These are phyloP conservation scores for Lenwebbia sp. DNA, from an alignment of 345 rosid species.

Conservation along the genomic window DNA sequence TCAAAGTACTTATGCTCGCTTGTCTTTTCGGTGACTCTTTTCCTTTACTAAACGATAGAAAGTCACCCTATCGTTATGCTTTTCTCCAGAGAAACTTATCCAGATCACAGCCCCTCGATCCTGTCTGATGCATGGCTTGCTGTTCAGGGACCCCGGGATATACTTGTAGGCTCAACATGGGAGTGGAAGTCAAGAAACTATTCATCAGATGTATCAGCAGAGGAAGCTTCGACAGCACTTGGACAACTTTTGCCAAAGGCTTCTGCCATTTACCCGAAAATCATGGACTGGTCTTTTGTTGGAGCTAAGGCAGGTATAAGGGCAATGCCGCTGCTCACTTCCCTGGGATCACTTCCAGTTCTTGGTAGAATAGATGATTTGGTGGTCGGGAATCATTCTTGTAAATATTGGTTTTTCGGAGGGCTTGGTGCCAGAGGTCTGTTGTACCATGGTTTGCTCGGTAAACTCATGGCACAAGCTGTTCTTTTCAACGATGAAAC, in stretches of 20 bases:
- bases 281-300: constrained; percentile 44
- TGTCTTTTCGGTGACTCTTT: not conserved
- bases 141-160: constrained; percentile 46
- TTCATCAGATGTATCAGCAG: constrained; percentile 43
- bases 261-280: constrained; percentile 50
- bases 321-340: constrained; percentile 82
- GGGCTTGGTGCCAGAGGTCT: constrained; percentile 92
- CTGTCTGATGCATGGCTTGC: constrained; percentile 88
- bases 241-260: constrained; percentile 73
- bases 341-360: constrained; percentile 76
- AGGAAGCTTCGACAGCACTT: constrained; percentile 71
- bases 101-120: constrained; percentile 57
- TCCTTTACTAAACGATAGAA: not conserved
- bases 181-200: constrained; percentile 79
- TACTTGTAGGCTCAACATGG: constrained; percentile 81
- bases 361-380: constrained; percentile 55
- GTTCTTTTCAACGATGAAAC: constrained; percentile 51
- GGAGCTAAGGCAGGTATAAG: constrained; percentile 83
- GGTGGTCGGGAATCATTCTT: constrained; percentile 18
- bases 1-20: not conserved
- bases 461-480: constrained; percentile 61
- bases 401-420: constrained; percentile 66
- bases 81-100: constrained; percentile 51
- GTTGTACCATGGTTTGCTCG: constrained; percentile 77
- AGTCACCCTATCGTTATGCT: not conserved